Evolutionary conservation across 2,329 filamentous ascomycete genomes (phyloP).

Genomic region (Fusarium metavorans): DNA sequence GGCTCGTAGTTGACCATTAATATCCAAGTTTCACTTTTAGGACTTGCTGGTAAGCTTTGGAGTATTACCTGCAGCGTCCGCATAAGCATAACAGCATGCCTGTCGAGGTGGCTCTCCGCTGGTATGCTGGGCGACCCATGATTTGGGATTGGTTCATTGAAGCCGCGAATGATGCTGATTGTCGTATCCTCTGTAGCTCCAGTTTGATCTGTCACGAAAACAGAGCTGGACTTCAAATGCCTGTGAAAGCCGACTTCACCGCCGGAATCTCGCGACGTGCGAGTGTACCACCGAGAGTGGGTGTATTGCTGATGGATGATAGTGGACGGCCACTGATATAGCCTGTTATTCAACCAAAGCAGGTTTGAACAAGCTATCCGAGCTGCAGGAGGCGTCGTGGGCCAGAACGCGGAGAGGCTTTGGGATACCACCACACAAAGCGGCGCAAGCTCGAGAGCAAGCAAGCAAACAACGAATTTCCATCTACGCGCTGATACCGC

Average conservation of each 20-base stretch:
- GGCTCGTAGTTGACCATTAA: slow-evolving; percentile 6
- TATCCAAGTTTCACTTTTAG: neutral
- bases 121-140: neutral
- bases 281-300: slow-evolving; percentile 25
- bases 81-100: neutral
- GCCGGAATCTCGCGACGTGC: slow-evolving; percentile 37
- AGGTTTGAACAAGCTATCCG: slow-evolving; percentile 22
- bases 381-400: slow-evolving; percentile 29
- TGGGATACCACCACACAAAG: slow-evolving; percentile 17
- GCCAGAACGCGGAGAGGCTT: slow-evolving; percentile 27
- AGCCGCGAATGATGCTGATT: slow-evolving; percentile 12
- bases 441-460: slow-evolving; percentile 7
- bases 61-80: neutral
- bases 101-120: neutral
- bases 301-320: slow-evolving; percentile 35
- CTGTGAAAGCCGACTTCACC: slow-evolving; percentile 33
- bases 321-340: slow-evolving; percentile 22
- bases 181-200: slow-evolving; percentile 5
- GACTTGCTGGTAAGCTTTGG: neutral
- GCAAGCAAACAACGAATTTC: slow-evolving; percentile 29
- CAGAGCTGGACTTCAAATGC: slow-evolving; percentile 9
- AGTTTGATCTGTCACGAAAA: slow-evolving; percentile 5
- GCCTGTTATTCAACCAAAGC: slow-evolving; percentile 5
- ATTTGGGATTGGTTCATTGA: neutral
- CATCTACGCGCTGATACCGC: slow-evolving; percentile 47